Conservation (phyloP, 129 eudicot genomes). For the Pulicaria dysenterica region DNA sequence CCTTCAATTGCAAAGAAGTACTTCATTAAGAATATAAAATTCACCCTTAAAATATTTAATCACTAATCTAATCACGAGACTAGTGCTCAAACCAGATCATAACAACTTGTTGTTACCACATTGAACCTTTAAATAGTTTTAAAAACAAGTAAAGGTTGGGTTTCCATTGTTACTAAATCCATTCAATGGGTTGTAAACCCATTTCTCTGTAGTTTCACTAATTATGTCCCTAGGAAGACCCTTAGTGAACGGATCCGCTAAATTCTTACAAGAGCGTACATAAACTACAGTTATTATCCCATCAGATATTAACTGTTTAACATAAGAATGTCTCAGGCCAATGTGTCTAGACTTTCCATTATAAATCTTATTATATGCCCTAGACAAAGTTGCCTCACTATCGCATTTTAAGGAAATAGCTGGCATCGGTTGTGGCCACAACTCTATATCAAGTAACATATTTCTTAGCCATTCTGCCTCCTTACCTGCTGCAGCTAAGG, state of each 20-base stretch:
- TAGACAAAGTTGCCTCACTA: too few relatives aligned
- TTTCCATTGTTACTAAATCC: conserved; percentile 4
- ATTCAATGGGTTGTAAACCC: background rate
- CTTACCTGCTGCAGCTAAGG: too few relatives aligned
- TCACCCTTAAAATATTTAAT: background rate
- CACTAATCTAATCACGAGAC: background rate
- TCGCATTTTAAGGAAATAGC: background rate
- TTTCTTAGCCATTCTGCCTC: background rate
- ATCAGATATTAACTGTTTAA: background rate
- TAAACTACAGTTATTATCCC: too few relatives aligned
- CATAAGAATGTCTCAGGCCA: background rate
- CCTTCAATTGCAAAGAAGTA: background rate
- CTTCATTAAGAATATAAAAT: too few relatives aligned
- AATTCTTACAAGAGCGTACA: background rate
- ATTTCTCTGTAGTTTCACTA: background rate
- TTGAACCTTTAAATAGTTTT: too few relatives aligned
- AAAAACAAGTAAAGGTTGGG: too few relatives aligned
- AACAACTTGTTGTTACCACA: too few relatives aligned
- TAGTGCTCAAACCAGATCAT: background rate
- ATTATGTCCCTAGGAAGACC: background rate
- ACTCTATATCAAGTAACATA: background rate
- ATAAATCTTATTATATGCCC: too few relatives aligned
- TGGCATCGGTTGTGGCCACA: conserved; percentile 2
- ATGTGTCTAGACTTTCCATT: background rate
- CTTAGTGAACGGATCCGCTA: background rate